These are phyloP conservation scores for Sisymbrium irio DNA, from an alignment of 345 rosid genomes.

Conservation along the genomic window DNA sequence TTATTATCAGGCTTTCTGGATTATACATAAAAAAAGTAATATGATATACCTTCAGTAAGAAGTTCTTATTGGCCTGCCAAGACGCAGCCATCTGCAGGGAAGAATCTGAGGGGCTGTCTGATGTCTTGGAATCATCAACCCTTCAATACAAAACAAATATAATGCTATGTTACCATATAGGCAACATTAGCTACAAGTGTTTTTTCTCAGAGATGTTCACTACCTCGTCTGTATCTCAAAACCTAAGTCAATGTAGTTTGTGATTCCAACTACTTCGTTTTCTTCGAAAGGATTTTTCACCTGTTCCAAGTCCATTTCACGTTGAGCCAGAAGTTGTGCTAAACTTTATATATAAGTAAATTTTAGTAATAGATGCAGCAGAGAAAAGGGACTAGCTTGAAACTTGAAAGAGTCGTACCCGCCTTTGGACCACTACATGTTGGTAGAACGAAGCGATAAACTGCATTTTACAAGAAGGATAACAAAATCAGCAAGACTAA, in stretches of 20 bases:
- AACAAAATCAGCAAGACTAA: slow-evolving; percentile 11
- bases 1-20: slow-evolving; percentile 6
- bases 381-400: neutral
- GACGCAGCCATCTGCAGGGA: slow-evolving; percentile 87
- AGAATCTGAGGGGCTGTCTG: slow-evolving; percentile 50
- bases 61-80: slow-evolving; percentile 96
- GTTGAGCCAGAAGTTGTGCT: neutral
- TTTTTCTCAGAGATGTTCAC: neutral
- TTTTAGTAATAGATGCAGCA: neutral
- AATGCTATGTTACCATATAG: slow-evolving; percentile 18
- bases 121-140: slow-evolving; percentile 50
- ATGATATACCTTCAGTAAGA: slow-evolving; percentile 63
- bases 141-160: slow-evolving; percentile 33
- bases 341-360: neutral
- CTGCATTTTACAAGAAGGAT: slow-evolving; percentile 45
- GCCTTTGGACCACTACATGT: slow-evolving; percentile 86
- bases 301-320: slow-evolving; percentile 39
- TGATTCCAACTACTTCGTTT: slow-evolving; percentile 79
- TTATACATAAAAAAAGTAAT: neutral
- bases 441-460: slow-evolving; percentile 88
- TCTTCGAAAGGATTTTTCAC: slow-evolving; percentile 86
- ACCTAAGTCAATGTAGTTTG: slow-evolving; percentile 89
- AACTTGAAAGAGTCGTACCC: slow-evolving; percentile 52
- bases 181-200: neutral
- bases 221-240: slow-evolving; percentile 90